Percentiles rank a stretch among this genome's conserved stretches.
phyloP scores from a whole-genome alignment of 2,329 filamentous ascomycete genomes.

The Hymenoscyphus salicellus region DNA sequence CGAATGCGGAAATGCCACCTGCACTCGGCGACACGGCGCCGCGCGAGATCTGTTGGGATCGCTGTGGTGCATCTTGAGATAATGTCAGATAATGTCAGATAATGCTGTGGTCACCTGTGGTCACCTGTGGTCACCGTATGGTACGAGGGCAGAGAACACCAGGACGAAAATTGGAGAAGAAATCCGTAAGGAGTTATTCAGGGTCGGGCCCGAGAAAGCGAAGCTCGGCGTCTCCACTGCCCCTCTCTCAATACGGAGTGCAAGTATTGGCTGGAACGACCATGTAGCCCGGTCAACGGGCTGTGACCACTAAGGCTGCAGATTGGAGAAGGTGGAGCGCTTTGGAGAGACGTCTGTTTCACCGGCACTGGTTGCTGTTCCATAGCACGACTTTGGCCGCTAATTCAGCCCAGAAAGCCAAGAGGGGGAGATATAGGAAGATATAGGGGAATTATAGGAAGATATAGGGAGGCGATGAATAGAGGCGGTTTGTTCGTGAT shows the following conservation, averaged over 20 bases:
- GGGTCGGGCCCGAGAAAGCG: background rate
- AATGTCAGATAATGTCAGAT: background rate
- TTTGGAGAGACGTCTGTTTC: background rate
- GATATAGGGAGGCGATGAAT: too few species aligned
- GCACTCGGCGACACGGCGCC: too few species aligned
- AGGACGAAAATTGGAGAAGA: background rate
- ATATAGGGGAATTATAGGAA: too few species aligned
- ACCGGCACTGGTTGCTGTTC: background rate
- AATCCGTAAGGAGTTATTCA: background rate
- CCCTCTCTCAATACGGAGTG: background rate
- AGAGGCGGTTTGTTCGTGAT: too few species aligned
- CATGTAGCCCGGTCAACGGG: background rate
- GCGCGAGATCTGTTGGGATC: background rate
- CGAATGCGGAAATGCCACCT: background rate
- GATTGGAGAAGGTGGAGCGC: background rate
- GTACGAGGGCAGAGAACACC: background rate
- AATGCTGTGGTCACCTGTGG: background rate
- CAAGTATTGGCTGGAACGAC: background rate
- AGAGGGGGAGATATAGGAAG: background rate
- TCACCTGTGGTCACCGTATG: background rate
- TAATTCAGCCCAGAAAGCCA: background rate
- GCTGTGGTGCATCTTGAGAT: background rate
- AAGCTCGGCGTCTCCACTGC: background rate
- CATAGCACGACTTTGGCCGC: background rate
- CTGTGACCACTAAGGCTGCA: slow-evolving; percentile 2